Conservation (phyloP, 371 early-diverging fungal genomes). For the Mortierella sp. region DNA sequence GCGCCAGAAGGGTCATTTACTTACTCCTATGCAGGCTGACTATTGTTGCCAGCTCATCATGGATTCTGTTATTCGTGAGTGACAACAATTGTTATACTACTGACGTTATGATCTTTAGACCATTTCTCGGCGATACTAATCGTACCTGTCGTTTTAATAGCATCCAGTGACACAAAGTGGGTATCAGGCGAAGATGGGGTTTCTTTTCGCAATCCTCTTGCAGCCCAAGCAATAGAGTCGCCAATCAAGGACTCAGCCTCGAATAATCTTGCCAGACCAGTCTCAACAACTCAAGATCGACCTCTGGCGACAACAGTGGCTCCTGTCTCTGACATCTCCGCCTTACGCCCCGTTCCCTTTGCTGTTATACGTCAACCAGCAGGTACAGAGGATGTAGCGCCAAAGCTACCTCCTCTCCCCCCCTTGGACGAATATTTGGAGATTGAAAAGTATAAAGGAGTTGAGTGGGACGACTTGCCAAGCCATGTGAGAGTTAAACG, state of each 20-base stretch:
- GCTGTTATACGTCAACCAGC: slow-evolving; percentile 20
- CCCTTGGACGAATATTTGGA: slow-evolving; percentile 48
- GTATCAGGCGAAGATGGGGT: slow-evolving; percentile 15
- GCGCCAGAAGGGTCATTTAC: slow-evolving; percentile 18
- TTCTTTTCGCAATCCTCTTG: slow-evolving; percentile 1
- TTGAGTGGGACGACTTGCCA: slow-evolving; percentile 46
- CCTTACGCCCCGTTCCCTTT: slow-evolving; percentile 19
- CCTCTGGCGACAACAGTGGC: neutral
- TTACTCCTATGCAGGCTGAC: slow-evolving; percentile 33
- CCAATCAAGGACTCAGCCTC: neutral
- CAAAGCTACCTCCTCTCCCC: slow-evolving; percentile 11
- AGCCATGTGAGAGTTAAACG: slow-evolving; percentile 33
- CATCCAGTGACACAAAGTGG: slow-evolving; percentile 2
- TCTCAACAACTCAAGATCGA: neutral
- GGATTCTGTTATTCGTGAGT: slow-evolving; percentile 37
- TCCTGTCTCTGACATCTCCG: neutral
- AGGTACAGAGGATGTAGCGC: neutral
- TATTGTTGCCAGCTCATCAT: slow-evolving; percentile 29
- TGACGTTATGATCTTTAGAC: neutral
- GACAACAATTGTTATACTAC: neutral
- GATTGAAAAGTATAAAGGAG: slow-evolving; percentile 41
- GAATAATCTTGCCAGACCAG: neutral
- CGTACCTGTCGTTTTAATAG: neutral
- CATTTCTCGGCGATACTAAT: neutral
- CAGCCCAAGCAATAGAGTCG: neutral